Evolutionary conservation across 768 basidiomycete genomes (phyloP), one percentile per base, ranked within the genome.

Genomic region (Pulveroboletus sp.): DNA sequence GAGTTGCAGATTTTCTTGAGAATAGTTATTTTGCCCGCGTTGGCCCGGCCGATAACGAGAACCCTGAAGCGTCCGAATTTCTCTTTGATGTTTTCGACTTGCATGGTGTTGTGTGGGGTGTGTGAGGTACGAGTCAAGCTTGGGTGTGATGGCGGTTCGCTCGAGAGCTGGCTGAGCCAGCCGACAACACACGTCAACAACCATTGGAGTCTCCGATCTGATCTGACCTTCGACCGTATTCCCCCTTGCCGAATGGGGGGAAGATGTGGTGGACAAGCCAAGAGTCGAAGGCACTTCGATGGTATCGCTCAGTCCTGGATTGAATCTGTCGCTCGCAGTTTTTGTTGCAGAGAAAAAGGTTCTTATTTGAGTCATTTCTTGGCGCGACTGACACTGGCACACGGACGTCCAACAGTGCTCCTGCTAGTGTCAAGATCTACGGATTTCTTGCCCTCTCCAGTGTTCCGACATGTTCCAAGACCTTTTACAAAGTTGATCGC

Each of bases 281-380:
- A 84, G 76, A 60, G 80, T 91, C 17, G 93, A 95, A 60, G 88
- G 89, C 17, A 81, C 90, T n/a, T 82, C 86, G 1, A 80, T 75
- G 58, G 75, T 91, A 38, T 74, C 81, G 4, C 72, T 94, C 52
- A 90, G 90, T 58, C 90, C 90, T 9, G 92, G 93, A 7, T 69
- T 86, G 60, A 91, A 92, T 68, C 88, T 91, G 6, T 85, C 82
- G 8, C 66, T 99, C n/a, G 95, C 94, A 4, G 79, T 95, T 11
- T 99, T 97, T 64, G 75, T 94, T 33, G 87, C 84, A 0, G 95
- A 98, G 77, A 93, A 93, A 76, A 97, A 97, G 78, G 88, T 81
- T 50, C 29, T 75, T 0, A 13, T 47, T 10, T 5, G 6, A 6
- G n/a, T n/a, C n/a, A 3, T 43, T 42, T 32, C 13, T 25, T 23